Percentiles rank a stretch among this genome's conserved stretches.
These are phyloP conservation scores for Cercospora brassicicola DNA, from an alignment of 2,329 filamentous ascomycete genomes.

Conservation along the genomic window DNA sequence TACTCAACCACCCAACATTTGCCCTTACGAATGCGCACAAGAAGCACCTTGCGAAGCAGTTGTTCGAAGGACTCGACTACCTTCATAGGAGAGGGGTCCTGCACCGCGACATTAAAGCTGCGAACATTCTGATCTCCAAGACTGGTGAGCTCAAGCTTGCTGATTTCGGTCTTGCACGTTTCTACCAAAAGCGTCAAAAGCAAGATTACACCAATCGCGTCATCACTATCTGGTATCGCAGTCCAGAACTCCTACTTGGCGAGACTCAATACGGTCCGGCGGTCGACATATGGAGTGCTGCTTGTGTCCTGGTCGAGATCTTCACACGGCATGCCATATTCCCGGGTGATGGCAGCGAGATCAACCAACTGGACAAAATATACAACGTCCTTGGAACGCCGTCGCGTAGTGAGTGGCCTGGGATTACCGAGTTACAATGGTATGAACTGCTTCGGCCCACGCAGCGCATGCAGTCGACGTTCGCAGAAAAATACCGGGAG, in stretches of 20 bases:
- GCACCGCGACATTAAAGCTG: conserved; percentile 96
- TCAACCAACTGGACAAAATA: conserved; percentile 95
- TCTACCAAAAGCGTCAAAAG: conserved; percentile 88
- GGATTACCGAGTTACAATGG: conserved; percentile 92
- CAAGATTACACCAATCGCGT: conserved; percentile 97
- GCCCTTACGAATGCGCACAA: conserved; percentile 80
- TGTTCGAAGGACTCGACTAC: conserved; percentile 93
- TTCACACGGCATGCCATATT: conserved; percentile 94
- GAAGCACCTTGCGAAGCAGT: conserved; percentile 87
- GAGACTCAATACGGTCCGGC: conserved; percentile 88
- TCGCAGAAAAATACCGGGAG: conserved; percentile 79
- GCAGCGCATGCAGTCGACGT: conserved; percentile 69
- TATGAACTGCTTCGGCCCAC: conserved; percentile 85
- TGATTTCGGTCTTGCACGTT: conserved; percentile 92
- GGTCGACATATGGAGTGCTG: conserved; percentile 95
- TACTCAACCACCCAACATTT: conserved; percentile 93
- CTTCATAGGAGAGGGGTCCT: conserved; percentile 90
- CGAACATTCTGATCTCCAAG: conserved; percentile 92
- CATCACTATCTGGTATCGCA: conserved; percentile 97
- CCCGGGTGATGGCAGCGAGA: conserved; percentile 91
- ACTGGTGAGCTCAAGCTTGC: conserved; percentile 87
- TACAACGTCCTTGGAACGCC: conserved; percentile 90
- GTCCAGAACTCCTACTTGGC: conserved; percentile 83
- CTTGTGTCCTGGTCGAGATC: conserved; percentile 94
- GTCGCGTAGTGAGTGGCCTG: conserved; percentile 80